Base-by-base conservation (phyloP, 345 rosid species). In the Lumnitzera littorea region DNA sequence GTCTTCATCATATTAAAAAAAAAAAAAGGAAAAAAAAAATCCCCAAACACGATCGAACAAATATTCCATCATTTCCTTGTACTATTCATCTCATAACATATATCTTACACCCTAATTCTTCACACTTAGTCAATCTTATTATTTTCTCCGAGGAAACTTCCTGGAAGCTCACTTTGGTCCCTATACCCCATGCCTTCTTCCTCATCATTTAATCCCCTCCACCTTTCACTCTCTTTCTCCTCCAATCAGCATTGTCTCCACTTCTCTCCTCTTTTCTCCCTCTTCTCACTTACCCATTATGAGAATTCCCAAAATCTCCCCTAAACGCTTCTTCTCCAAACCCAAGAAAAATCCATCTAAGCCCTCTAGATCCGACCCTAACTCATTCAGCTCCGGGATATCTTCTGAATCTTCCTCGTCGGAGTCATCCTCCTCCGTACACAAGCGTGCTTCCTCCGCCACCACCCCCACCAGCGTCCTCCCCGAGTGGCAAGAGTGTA, bases 401-500 rank as follows among this genome's bases (percentile, higher is more conserved):
- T 80, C 79, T 0, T 88, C 97, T 0, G 77, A 90, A 0, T 88
- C 88, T 10, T 79, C 68, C 63, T 77, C 83, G 55, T 82, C 79
- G 12, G 80, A 67, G 11, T 53, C 81, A 1, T 57, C 80, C 41
- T 64, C 81, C 11, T 78, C 85, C 20, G 69, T 80, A 9, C 43
- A 36, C 43, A 36, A 36, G 43, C 43, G 43, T 0, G 76, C 73
- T 1, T 64, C 66, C 13, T 71, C 74, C 0, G 64, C 64, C 46
- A 52, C 60, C 49, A 94, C 97, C 3, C 96, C 99, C 3, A 73
- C 87, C 57, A 88, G 86, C 60, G 95, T 94, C 24, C 69, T 90
- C 51, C 87, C 79, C 4, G 78, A 79, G 49, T 78, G 88, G 86
- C 82, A 81, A 17, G 73, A 68, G 51, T 29, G 70, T n/a, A 53